Evolutionary conservation across 192 early-diverging fungal genomes (phyloP).

Genomic region (Neocallimastix lanati): DNA sequence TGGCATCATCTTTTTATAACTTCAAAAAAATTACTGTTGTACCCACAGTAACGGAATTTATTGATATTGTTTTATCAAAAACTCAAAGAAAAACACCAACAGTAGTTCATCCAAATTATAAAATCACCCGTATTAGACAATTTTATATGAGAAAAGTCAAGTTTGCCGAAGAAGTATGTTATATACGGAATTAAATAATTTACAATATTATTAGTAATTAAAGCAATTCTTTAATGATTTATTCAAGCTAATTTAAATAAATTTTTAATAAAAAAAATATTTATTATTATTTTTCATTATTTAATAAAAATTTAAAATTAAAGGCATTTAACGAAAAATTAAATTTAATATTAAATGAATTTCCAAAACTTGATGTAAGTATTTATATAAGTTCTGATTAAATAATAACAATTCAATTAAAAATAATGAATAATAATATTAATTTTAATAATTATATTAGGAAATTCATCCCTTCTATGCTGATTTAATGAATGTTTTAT

Average conservation of each 20-base stretch:
- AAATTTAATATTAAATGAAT: constrained; percentile 78
- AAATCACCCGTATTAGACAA: constrained; percentile 87
- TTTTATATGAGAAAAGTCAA: constrained; percentile 99
- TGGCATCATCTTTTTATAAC: constrained; percentile 61
- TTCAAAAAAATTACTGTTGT: constrained; percentile 96
- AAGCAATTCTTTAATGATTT: too few species aligned
- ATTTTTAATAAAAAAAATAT: too few species aligned
- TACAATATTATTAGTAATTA: too few species aligned
- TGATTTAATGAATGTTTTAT: constrained; percentile 99
- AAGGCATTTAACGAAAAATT: constrained; percentile 87
- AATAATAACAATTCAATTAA: too few species aligned
- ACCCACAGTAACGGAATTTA: constrained; percentile 74
- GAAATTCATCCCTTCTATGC: constrained; percentile 99
- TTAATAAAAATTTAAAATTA: too few species aligned
- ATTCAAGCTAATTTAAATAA: too few species aligned
- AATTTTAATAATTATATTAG: too few species aligned
- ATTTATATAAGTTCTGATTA: too few species aligned
- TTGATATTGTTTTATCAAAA: constrained; percentile 95
- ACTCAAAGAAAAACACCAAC: constrained; percentile 96
- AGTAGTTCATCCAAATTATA: constrained; percentile 90
- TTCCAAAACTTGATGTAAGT: constrained; percentile 89
- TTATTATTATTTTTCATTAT: too few species aligned
- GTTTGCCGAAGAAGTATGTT: constrained; percentile 71
- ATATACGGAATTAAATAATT: too few species aligned
- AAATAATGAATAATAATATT: too few species aligned